Evolutionary conservation across 441 rosid genomes (phyloP), one percentile per base, ranked within the genome.

Genomic region (Pelargonium australe): DNA sequence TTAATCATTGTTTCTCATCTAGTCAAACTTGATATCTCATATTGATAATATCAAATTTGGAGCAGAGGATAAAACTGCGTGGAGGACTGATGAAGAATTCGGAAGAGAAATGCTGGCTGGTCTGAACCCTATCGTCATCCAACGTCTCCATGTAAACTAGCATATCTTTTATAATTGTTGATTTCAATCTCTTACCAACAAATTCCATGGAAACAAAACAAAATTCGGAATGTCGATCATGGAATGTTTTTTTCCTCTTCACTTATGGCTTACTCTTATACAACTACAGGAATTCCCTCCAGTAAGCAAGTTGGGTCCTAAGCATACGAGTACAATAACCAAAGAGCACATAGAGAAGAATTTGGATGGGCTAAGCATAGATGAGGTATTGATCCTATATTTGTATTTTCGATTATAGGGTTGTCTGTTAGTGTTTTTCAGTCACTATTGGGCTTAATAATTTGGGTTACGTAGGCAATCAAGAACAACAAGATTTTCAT

Each of bases 31-130:
- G 43, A 31, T 10, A n/a, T 4, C 34, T 45, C 45, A 1, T n/a
- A n/a, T n/a, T n/a, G n/a, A 20, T 20, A 49, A 12, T 49, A 49
- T 49, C 55, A 10, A 49, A 45, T 12, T 51, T 49, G 55, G 55
- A 40, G 34, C 80, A 86, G 91, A 74, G 28, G 69, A 85, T 49
- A 80, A 82, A 47, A 64, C 66, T 64, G 92, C 96, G 0, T 90
- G 98, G 95, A 86, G 90, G 66, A 86, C 90, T 5, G 98, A 90
- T 73, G 89, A 82, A 74, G 97, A 89, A 63, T 92, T 89, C 12
- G 83, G 79, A 0, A 78, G 96, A 78, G 92, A 89, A 81, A 89
- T 92, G 96, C 71, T 88, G 12, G 92, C 96, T 20, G 96, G 96
- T 31, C 68, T 87, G 7, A 88, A 89, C 74, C 96, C 97, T 61